Percentiles rank a stretch among this genome's conserved stretches.
Conservation (phyloP, 2,329 filamentous ascomycete genomes). For the Trichoderma guizhouense region DNA sequence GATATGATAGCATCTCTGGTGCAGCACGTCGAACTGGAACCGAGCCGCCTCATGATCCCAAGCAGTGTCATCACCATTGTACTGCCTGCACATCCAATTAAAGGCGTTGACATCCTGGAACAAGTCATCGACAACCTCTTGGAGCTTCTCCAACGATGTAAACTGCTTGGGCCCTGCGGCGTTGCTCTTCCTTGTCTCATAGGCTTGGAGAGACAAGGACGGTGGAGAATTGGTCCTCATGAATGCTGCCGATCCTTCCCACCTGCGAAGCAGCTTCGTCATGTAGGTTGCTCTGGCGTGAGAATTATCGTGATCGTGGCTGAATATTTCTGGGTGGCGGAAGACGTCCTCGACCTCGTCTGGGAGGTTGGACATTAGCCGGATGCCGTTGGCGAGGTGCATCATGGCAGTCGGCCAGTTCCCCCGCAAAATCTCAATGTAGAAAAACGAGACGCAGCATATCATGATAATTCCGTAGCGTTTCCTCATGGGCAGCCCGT, state of each 20-base stretch:
- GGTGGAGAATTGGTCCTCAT: constrained; percentile 24
- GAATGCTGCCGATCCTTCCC: constrained; percentile 24
- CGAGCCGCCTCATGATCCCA: constrained; percentile 20
- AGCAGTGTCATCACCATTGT: constrained; percentile 19
- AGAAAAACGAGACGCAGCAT: constrained; percentile 33
- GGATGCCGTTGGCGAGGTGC: constrained; percentile 31
- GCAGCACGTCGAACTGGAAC: constrained; percentile 23
- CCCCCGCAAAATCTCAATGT: constrained; percentile 30
- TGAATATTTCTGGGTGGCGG: constrained; percentile 22
- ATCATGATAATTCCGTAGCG: constrained; percentile 29
- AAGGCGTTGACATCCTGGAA: constrained; percentile 26
- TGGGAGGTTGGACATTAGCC: constrained; percentile 30
- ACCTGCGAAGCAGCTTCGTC: constrained; percentile 23
- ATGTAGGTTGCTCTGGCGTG: constrained; percentile 24
- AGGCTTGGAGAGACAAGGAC: constrained; percentile 22
- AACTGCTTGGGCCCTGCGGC: constrained; percentile 18
- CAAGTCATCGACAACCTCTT: constrained; percentile 23
- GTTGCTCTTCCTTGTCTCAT: constrained; percentile 18
- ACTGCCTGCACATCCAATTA: constrained; percentile 20
- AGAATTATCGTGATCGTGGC: constrained; percentile 16
- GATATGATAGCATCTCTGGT: constrained; percentile 20
- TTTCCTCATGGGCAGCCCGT: constrained; percentile 15
- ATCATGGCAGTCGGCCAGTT: constrained; percentile 27
- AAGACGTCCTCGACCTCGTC: constrained; percentile 22
- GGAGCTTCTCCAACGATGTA: constrained; percentile 19